Evolutionary conservation across 106 monocot species (phyloP).

Genomic region (Dendrobium catenatum): DNA sequence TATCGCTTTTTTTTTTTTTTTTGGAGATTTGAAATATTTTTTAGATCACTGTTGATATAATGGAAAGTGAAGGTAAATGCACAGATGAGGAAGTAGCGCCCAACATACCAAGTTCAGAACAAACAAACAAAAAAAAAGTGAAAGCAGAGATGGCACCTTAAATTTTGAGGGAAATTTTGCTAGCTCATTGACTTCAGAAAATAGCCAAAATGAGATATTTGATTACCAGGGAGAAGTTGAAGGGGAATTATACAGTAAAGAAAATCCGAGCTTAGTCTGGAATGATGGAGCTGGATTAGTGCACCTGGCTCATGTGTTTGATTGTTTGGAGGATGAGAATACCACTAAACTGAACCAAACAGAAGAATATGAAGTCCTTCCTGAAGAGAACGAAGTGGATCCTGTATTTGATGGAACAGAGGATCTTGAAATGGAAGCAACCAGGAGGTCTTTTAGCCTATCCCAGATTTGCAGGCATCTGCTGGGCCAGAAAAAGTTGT

Average conservation of each 20-base stretch:
- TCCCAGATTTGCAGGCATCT: conserved; percentile 27
- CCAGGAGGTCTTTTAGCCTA: conserved; percentile 14
- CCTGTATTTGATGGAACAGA: conserved; percentile 81
- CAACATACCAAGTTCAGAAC: conserved; percentile 7
- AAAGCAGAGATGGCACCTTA: not conserved
- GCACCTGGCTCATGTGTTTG: not conserved
- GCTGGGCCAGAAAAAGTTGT: conserved; percentile 70
- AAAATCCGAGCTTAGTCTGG: not conserved
- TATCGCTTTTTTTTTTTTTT: not conserved
- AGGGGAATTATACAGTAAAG: not conserved
- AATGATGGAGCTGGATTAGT: not conserved
- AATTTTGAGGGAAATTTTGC: conserved; percentile 19
- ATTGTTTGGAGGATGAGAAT: not conserved
- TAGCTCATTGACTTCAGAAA: conserved; percentile 5
- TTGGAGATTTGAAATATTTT: not conserved
- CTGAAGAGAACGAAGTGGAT: conserved; percentile 45
- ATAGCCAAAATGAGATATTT: conserved; percentile 6
- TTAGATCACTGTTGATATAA: not conserved
- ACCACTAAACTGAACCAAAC: conserved; percentile 8
- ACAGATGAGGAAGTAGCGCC: conserved; percentile 17
- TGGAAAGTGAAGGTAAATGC: conserved; percentile 10
- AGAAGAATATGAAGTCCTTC: conserved; percentile 18
- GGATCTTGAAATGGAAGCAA: conserved; percentile 36
- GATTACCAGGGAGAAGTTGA: conserved; percentile 13
- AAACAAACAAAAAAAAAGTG: not conserved